A percentile compares a stretch with the other conserved stretches of the same genome.
Evolutionary conservation across 1,284 basidiomycete species (phyloP).

Genomic region (Marasmius fiardii): DNA sequence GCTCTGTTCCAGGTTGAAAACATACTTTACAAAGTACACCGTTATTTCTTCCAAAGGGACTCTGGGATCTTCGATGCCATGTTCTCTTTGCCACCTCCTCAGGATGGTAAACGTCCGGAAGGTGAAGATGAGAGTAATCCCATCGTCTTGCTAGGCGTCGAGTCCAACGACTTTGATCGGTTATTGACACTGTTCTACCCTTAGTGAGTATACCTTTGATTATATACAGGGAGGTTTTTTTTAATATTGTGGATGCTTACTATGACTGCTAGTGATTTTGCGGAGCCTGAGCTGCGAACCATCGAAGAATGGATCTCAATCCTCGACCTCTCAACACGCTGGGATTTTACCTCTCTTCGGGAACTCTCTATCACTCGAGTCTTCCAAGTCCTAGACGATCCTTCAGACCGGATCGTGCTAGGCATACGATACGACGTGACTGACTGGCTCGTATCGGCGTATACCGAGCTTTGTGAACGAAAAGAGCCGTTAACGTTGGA

Average conservation of each 20-base stretch:
- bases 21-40: conserved; percentile 20
- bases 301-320: conserved; percentile 31
- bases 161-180: conserved; percentile 15
- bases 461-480: conserved; percentile 20
- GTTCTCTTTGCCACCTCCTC: conserved; percentile 21
- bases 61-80: conserved; percentile 22
- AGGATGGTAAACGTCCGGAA: conserved; percentile 17
- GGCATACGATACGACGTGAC: conserved; percentile 20
- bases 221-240: too few species aligned
- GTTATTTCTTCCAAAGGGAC: conserved; percentile 21
- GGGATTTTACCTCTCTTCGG: conserved; percentile 22
- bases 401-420: conserved; percentile 22
- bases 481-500: conserved; percentile 16
- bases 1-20: conserved; percentile 17
- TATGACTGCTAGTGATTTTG: conserved; percentile 11
- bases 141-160: conserved; percentile 19
- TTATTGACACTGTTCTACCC: conserved; percentile 15
- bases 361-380: conserved; percentile 23
- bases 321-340: conserved; percentile 27
- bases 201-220: conserved; percentile 6
- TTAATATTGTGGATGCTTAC: too few species aligned
- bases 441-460: conserved; percentile 25
- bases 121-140: conserved; percentile 21
- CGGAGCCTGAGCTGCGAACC: conserved; percentile 14
- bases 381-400: conserved; percentile 10